phyloP scores from a whole-genome alignment of 1,139 yeast genomes.

The Yamadazyma trypodendri region DNA sequence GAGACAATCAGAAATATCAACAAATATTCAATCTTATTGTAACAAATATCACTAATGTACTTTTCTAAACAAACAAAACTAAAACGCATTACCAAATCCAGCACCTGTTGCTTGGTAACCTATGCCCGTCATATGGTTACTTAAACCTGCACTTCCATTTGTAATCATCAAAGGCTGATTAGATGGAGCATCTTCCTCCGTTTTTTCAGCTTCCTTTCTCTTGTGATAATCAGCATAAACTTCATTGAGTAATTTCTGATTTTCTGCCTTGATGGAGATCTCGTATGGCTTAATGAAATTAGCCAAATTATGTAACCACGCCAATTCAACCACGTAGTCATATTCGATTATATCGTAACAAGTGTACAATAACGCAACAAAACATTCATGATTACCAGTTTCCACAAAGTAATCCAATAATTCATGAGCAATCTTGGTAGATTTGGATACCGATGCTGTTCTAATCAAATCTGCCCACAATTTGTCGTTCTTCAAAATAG shows the following conservation, averaged over 20 bases:
- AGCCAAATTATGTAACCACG: conserved; percentile 83
- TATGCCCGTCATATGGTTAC: conserved; percentile 30
- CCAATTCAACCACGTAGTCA: conserved; percentile 83
- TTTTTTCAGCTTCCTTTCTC: conserved; percentile 61
- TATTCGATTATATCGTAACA: conserved; percentile 78
- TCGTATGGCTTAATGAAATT: conserved; percentile 89
- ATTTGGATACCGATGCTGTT: conserved; percentile 84
- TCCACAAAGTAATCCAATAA: conserved; percentile 90
- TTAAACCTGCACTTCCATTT: conserved; percentile 44
- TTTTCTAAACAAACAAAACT: conserved; percentile 7
- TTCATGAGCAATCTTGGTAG: conserved; percentile 83
- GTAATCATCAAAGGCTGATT: conserved; percentile 68
- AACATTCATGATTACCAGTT: conserved; percentile 95
- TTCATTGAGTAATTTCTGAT: conserved; percentile 62
- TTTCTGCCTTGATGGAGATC: conserved; percentile 80
- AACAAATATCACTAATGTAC: too few relatives aligned
- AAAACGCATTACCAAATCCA: conserved; percentile 62
- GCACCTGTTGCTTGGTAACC: conserved; percentile 68
- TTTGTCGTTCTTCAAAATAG: conserved; percentile 86
- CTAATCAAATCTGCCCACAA: conserved; percentile 93
- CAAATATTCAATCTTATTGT: too few relatives aligned
- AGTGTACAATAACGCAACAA: conserved; percentile 83
- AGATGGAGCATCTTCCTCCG: conserved; percentile 42
- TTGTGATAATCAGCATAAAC: conserved; percentile 69
- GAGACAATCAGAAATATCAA: too few relatives aligned